A percentile compares a stretch with the other conserved stretches of the same genome.
Evolutionary conservation across 345 rosid genomes (phyloP).

Genomic region (Psidium guajava): DNA sequence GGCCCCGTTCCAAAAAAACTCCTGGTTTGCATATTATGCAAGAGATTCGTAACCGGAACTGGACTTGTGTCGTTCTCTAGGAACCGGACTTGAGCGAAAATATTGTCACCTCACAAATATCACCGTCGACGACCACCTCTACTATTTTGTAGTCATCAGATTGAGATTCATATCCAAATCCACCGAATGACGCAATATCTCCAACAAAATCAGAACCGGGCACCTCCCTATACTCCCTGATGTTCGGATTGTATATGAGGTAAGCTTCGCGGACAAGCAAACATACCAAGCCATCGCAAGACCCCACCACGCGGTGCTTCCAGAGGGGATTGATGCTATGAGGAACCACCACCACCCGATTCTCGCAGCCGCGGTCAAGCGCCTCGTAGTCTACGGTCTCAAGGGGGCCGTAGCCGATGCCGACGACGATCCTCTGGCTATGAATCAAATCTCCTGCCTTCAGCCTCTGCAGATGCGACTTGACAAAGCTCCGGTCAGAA

Average conservation of each 20-base stretch:
- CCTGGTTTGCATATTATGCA: background rate
- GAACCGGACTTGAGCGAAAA: background rate
- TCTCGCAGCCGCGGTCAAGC: background rate
- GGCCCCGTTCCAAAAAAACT: background rate
- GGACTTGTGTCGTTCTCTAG: background rate
- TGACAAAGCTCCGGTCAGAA: background rate
- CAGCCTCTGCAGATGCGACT: background rate
- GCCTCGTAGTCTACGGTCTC: background rate
- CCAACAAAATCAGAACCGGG: background rate
- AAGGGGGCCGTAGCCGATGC: background rate
- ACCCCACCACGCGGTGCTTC: background rate
- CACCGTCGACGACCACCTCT: background rate
- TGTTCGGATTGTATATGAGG: background rate
- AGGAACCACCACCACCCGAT: background rate
- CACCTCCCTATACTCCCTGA: background rate
- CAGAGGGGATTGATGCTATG: background rate
- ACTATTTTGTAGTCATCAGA: background rate
- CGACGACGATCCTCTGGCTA: background rate
- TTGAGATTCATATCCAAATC: slow-evolving; percentile 1
- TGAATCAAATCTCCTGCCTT: background rate
- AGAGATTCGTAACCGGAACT: background rate
- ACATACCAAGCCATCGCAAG: slow-evolving; percentile 4
- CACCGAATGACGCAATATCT: background rate
- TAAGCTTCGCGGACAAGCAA: background rate
- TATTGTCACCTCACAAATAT: background rate